These are phyloP conservation scores for Dioscorea alata DNA, from an alignment of 106 monocot species.

Conservation along the genomic window DNA sequence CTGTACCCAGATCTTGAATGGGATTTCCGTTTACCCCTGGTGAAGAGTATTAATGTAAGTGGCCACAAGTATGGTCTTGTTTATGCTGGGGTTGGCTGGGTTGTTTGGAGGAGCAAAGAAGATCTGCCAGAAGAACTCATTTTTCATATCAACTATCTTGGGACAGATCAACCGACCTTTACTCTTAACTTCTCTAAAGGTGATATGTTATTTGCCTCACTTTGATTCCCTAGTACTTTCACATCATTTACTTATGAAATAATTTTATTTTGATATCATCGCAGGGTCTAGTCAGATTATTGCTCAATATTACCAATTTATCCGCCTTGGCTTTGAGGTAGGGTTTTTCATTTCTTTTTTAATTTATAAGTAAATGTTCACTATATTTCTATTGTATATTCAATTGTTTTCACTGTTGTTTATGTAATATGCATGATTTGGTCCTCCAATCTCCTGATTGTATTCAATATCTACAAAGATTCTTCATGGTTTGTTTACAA, in stretches of 20 bases:
- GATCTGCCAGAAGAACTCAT: slow-evolving; percentile 90
- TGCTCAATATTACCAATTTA: slow-evolving; percentile 88
- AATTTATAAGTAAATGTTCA: neutral
- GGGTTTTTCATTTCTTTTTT: neutral
- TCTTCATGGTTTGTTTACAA: no score
- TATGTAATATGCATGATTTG: neutral
- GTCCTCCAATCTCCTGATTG: no score
- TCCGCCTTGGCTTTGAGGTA: slow-evolving; percentile 86
- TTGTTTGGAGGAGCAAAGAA: slow-evolving; percentile 72
- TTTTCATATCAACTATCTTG: slow-evolving; percentile 89
- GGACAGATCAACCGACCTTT: slow-evolving; percentile 90
- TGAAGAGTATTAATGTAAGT: slow-evolving; percentile 91
- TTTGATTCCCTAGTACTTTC: no score
- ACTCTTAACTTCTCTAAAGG: slow-evolving; percentile 94
- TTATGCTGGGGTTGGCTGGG: slow-evolving; percentile 87
- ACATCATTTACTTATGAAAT: no score
- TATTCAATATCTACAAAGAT: no score
- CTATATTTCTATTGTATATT: neutral
- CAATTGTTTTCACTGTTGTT: neutral
- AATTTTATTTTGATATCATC: neutral
- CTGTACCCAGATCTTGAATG: slow-evolving; percentile 77
- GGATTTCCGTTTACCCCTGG: slow-evolving; percentile 78
- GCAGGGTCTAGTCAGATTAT: slow-evolving; percentile 88
- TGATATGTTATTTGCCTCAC: slow-evolving; percentile 1
- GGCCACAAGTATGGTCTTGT: slow-evolving; percentile 96